These are phyloP conservation scores for Rosa persica DNA, from an alignment of 306 rosid species.

Conservation along the genomic window DNA sequence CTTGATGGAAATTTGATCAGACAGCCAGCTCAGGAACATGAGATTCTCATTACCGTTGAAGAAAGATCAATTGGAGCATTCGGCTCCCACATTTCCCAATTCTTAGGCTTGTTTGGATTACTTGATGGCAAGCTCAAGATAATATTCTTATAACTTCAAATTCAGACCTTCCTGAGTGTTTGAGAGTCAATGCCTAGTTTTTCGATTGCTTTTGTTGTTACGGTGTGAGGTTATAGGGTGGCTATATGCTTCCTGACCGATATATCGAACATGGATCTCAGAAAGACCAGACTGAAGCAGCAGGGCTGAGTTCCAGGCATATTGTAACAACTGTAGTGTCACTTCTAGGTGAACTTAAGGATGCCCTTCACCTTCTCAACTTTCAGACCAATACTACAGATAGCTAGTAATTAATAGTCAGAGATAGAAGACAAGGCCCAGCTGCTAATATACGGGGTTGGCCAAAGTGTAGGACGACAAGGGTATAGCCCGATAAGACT, in stretches of 20 bases:
- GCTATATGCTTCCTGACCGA: slow-evolving; percentile 59
- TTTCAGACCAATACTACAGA: slow-evolving; percentile 8
- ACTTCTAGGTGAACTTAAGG: slow-evolving; percentile 32
- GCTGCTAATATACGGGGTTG: no score
- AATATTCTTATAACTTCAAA: not conserved
- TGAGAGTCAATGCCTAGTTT: not conserved
- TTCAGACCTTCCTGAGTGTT: not conserved
- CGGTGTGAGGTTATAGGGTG: no score
- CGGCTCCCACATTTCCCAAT: slow-evolving; percentile 69
- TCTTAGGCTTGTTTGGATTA: slow-evolving; percentile 47
- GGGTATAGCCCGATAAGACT: no score
- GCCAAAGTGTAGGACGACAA: no score
- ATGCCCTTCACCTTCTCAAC: slow-evolving; percentile 28
- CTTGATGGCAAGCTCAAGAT: slow-evolving; percentile 69
- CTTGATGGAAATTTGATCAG: slow-evolving; percentile 50
- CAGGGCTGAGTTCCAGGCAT: slow-evolving; percentile 57
- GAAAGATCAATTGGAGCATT: slow-evolving; percentile 75
- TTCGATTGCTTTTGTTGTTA: not conserved
- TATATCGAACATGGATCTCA: slow-evolving; percentile 70
- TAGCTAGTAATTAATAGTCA: not conserved
- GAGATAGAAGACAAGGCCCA: no score
- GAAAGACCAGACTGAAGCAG: slow-evolving; percentile 44
- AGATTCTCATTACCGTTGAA: slow-evolving; percentile 58
- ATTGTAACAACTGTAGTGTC: slow-evolving; percentile 57
- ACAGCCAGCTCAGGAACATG: slow-evolving; percentile 52